phyloP scores from a whole-genome alignment of 257 asterid species.

The Jaltomata sinuosa region DNA sequence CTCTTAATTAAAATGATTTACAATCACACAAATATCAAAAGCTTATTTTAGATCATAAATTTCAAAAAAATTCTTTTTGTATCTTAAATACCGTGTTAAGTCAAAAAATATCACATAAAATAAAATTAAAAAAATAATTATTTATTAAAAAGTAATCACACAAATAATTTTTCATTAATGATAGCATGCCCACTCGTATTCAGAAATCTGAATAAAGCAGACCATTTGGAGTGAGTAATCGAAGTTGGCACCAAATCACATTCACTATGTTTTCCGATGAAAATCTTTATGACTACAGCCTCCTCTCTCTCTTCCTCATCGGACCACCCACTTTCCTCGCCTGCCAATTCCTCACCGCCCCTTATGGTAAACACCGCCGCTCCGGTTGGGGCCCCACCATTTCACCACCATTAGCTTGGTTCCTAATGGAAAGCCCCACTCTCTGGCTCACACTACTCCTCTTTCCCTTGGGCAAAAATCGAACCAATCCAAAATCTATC shows the following conservation, averaged over 20 bases:
- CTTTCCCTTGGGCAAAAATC: slow-evolving; percentile 47
- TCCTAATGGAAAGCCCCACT: slow-evolving; percentile 63
- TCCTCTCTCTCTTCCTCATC: slow-evolving; percentile 25
- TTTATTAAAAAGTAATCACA: no score
- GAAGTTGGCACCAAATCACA: neutral
- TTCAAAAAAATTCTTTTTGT: no score
- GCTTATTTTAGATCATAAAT: no score
- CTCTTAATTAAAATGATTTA: no score
- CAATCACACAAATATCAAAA: no score
- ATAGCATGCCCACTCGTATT: no score
- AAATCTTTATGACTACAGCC: slow-evolving; percentile 20
- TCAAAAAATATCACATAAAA: no score
- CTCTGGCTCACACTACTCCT: slow-evolving; percentile 53
- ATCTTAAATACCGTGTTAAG: no score
- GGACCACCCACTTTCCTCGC: slow-evolving; percentile 44
- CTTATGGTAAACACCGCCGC: slow-evolving; percentile 64
- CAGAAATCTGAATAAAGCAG: no score
- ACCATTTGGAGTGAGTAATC: no score
- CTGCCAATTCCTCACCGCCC: slow-evolving; percentile 53
- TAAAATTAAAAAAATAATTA: no score
- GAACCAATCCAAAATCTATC: slow-evolving; percentile 23
- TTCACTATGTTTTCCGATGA: slow-evolving; percentile 31
- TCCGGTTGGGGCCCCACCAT: slow-evolving; percentile 59
- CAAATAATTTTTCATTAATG: no score
- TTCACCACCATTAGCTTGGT: slow-evolving; percentile 60